These are phyloP conservation scores for Salix koriyanagi DNA, from an alignment of 345 rosid species.

Conservation along the genomic window DNA sequence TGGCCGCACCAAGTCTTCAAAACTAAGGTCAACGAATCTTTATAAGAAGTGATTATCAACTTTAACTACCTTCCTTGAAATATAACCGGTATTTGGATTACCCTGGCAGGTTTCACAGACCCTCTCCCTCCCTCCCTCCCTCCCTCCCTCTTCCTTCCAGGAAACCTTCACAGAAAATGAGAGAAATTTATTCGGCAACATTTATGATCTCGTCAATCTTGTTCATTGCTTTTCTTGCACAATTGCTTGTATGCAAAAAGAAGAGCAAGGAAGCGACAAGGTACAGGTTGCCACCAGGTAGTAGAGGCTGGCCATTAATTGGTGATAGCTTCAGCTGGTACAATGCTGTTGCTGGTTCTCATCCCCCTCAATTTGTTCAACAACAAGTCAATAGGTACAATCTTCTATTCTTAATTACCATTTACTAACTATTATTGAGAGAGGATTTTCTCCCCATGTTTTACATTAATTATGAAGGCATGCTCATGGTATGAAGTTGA, in stretches of 20 bases:
- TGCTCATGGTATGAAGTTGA: neutral
- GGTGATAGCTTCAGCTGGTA: conserved; percentile 75
- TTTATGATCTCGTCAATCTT: conserved; percentile 3
- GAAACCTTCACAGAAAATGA: conserved; percentile 1
- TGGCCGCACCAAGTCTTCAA: neutral
- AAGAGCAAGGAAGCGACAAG: neutral
- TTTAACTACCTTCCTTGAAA: neutral
- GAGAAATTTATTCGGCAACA: neutral
- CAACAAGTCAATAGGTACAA: conserved; percentile 55
- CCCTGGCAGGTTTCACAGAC: neutral
- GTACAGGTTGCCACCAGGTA: conserved; percentile 54
- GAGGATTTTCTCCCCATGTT: neutral
- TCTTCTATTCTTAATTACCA: neutral
- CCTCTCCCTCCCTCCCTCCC: neutral
- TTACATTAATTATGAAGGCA: neutral
- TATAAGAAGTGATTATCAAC: neutral
- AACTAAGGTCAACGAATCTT: neutral
- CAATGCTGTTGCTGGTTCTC: conserved; percentile 72
- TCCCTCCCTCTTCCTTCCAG: neutral
- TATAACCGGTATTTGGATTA: neutral
- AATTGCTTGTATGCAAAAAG: neutral
- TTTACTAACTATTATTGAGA: neutral
- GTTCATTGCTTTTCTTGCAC: neutral
- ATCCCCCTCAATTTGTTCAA: conserved; percentile 66
- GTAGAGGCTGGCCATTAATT: conserved; percentile 70